Evolutionary conservation across 2,329 filamentous ascomycete genomes (phyloP).

Genomic region (Diaporthe sp.): DNA sequence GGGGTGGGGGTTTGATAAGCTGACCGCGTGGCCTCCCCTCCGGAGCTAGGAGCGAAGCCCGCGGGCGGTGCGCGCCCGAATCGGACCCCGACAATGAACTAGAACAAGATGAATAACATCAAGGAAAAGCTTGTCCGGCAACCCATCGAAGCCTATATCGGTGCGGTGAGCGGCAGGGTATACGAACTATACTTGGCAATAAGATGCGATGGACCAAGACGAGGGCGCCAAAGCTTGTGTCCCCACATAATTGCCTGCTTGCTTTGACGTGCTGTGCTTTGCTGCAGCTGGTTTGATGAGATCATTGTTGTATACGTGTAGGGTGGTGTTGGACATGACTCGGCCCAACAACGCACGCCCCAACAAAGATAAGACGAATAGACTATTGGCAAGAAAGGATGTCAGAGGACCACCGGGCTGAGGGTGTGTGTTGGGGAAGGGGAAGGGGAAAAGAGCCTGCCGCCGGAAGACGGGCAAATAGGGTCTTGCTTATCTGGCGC

Average conservation of each 20-base stretch:
- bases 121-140: slow-evolving; percentile 11
- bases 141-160: slow-evolving; percentile 14
- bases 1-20: neutral
- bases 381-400: slow-evolving; percentile 2
- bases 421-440: neutral
- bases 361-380: neutral
- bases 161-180: neutral
- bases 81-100: neutral
- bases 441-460: neutral
- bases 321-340: neutral
- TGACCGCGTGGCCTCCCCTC: slow-evolving; percentile 13
- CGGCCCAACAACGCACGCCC: neutral
- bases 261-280: too few species aligned
- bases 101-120: neutral
- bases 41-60: neutral
- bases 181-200: slow-evolving; percentile 6
- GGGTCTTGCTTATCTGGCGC: neutral
- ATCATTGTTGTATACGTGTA: neutral
- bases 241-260: too few species aligned
- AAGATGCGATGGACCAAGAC: slow-evolving; percentile 9
- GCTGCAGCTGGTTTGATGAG: neutral
- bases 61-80: neutral
- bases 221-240: neutral
- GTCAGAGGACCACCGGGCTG: neutral
- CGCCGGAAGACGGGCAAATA: neutral